Base-by-base conservation (phyloP, 208 protist genomes). In the Trichomonas vaginalis region DNA sequence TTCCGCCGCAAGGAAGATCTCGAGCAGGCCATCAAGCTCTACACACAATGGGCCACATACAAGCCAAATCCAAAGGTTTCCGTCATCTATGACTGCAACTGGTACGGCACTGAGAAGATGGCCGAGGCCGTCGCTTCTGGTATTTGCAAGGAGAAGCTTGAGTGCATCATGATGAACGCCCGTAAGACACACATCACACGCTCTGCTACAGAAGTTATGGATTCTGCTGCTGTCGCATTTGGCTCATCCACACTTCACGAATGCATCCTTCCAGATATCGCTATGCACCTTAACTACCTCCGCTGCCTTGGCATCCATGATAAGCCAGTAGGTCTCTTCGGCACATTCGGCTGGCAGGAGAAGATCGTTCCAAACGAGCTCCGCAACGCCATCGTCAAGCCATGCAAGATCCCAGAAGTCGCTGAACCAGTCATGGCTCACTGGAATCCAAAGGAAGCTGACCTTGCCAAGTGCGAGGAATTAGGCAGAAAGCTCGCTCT, bases 11-110 rank as follows among this genome's bases (percentile, higher is more conserved):
- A n/a, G 37, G 40, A 88, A 42, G 82, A 88, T 32, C 23, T 88
- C 40, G 82, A 32, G n/a, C 35, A 47, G 15, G 82, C 40, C 6
- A 88, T 88, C 82, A 88, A 88, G 40, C 82, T 88, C 40, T 88
- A 88, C 82, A 88, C 82, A 45, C n/a, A 88, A 14, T 88, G 40
- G 40, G 82, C 82, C 12, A 46, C 23, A 8, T 40, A 88, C 14
- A 47, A 47, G 17, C 82, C 82, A 88, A 45, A n/a, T 8, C 14
- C 35, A n/a, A 88, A 88, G 40, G 40, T 88, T 32, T 21, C 82
- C 9, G 82, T 88, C 40, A n/a, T 88, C 40, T 88, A 88, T 23
- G 82, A 88, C 40, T 88, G 82, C 82, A 88, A 88, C 82, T 88
- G 82, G 82, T 88, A 45, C 40, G 82, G 82, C 17, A 88, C 82